Percentiles rank a stretch among this genome's conserved stretches.
Evolutionary conservation across 2,329 filamentous ascomycete species (phyloP).

Genomic region (Fusarium sublunatum): DNA sequence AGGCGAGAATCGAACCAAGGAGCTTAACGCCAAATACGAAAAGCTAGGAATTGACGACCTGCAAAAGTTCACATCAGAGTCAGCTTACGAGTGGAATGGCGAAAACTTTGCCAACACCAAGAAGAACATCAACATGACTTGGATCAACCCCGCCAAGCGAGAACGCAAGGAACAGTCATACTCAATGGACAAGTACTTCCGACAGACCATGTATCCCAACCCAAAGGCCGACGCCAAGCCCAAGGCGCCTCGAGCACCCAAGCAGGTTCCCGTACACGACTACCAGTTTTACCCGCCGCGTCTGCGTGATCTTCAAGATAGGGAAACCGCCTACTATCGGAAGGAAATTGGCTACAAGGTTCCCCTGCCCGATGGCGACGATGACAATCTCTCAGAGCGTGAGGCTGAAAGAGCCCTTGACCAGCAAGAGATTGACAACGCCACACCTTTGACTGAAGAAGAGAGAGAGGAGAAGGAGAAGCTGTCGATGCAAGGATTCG

Average conservation of each 20-base stretch:
- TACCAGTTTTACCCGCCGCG: slow-evolving; percentile 95
- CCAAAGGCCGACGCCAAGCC: slow-evolving; percentile 92
- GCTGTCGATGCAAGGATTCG: slow-evolving; percentile 86
- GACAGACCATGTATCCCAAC: slow-evolving; percentile 81
- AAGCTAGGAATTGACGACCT: slow-evolving; percentile 96
- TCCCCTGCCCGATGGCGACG: slow-evolving; percentile 85
- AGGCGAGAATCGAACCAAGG: slow-evolving; percentile 88
- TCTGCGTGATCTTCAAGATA: slow-evolving; percentile 90
- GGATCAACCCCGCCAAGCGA: slow-evolving; percentile 98
- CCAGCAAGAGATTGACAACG: slow-evolving; percentile 93
- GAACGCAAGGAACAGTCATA: slow-evolving; percentile 98
- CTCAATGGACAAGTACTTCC: slow-evolving; percentile 99
- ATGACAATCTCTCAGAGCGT: slow-evolving; percentile 86
- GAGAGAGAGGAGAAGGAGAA: slow-evolving; percentile 88
- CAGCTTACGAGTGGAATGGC: slow-evolving; percentile 98
- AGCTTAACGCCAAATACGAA: slow-evolving; percentile 93
- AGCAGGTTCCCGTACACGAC: slow-evolving; percentile 91
- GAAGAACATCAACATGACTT: slow-evolving; percentile 90
- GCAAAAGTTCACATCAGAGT: slow-evolving; percentile 97
- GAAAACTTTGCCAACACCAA: slow-evolving; percentile 93
- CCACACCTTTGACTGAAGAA: slow-evolving; percentile 86
- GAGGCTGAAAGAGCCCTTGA: slow-evolving; percentile 88
- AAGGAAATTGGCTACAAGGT: slow-evolving; percentile 98
- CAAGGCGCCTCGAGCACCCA: slow-evolving; percentile 94
- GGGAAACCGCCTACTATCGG: slow-evolving; percentile 93